phyloP scores from a whole-genome alignment of 495 filamentous ascomycete genomes.

The Aspergillus biplanus region DNA sequence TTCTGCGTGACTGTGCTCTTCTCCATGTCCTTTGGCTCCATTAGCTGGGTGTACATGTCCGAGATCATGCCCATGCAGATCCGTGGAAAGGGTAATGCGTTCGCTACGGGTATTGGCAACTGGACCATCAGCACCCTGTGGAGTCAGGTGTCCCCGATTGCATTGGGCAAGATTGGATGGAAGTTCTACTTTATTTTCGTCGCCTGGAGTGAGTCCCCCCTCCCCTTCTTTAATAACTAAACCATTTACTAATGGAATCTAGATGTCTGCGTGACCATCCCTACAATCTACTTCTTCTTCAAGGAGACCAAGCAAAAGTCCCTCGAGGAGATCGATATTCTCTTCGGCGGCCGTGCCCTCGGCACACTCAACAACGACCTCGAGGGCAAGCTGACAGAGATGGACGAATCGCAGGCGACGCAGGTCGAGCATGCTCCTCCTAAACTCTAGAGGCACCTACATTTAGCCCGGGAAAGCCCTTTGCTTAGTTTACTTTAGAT shows the following conservation, averaged over 20 bases:
- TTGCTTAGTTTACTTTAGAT: background rate
- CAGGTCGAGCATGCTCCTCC: background rate
- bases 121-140: conserved; percentile 54
- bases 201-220: conserved; percentile 34
- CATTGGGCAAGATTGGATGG: conserved; percentile 44
- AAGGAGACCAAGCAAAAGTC: conserved; percentile 58
- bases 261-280: conserved; percentile 39
- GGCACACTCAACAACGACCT: conserved; percentile 31
- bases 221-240: background rate
- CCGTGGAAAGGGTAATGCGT: conserved; percentile 49
- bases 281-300: conserved; percentile 55
- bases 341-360: conserved; percentile 53
- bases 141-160: conserved; percentile 53
- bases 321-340: conserved; percentile 58
- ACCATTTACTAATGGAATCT: background rate
- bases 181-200: conserved; percentile 53
- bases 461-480: background rate
- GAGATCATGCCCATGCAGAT: conserved; percentile 58
- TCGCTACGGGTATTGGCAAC: conserved; percentile 52
- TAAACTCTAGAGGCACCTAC: background rate
- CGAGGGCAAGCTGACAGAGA: background rate
- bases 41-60: conserved; percentile 53
- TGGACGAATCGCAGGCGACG: background rate
- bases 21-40: conserved; percentile 50
- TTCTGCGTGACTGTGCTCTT: conserved; percentile 53